Base-by-base conservation (phyloP, 202 grass and related monocot genomes). In the Hordeum pubiflorum region DNA sequence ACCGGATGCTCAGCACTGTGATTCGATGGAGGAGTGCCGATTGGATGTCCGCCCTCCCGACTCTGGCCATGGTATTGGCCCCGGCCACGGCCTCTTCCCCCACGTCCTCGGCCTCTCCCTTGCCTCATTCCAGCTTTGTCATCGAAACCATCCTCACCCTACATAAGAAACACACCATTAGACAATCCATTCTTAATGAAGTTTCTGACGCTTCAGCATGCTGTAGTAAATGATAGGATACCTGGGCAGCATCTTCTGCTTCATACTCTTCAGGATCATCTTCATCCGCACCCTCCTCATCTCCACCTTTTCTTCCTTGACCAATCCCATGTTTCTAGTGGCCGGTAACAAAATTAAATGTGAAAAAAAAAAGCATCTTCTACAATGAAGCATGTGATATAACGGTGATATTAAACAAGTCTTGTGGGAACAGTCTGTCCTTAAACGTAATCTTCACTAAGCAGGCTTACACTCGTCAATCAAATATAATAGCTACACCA, bases 291-390 rank as follows among this genome's bases (percentile, higher is more conserved):
- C 29, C 39, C 5, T 72, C 85, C 56, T 90, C 91, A 76, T 89
- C 86, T 24, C 86, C 86, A 13, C 62, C 80, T 82, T 79, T 91
- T 76, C 74, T 94, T 65, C 83, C 86, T 67, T 82, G 80, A 5
- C 88, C 77, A 55, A 83, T 58, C 33, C 74, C 84, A 82, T 87
- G 78, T 82, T 91, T 94, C 86, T 91, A 71, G 69, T 64, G 24
- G 44, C 24, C 31, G 31, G 21, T 6, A 81, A 72, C n/a, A n/a
- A 50, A 85, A 75, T 65, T 29, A 50, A 31, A 44, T 32, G 64
- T 65, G 26, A 33, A 59, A 59, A 75, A 14, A 14, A 59, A 59
- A 75, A 20, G 8, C 11, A 3, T 77, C 40, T 43, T 34, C 29
- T 44, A 83, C 24, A 43, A 66, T 56, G 10, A 75, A 57, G 24